Percentiles rank a stretch among this genome's conserved stretches.
phyloP scores from a whole-genome alignment of 1,284 basidiomycete species.

The Heliocybe sulcata region DNA sequence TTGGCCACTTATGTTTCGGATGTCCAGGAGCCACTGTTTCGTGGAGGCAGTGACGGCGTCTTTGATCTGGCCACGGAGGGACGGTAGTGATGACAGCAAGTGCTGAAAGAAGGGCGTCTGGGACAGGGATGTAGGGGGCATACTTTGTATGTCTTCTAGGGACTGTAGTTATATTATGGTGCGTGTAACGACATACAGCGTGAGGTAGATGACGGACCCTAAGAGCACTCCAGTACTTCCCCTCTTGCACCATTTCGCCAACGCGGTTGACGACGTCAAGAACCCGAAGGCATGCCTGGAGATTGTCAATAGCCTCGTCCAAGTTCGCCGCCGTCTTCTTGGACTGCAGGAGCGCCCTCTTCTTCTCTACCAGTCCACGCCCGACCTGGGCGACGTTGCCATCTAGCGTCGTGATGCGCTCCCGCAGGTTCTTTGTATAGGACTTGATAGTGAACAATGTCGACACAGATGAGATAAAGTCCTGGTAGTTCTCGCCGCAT shows the following conservation, averaged over 20 bases:
- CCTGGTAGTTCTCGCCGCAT: conserved; percentile 95
- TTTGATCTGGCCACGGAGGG: conserved; percentile 83
- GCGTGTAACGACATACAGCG: conserved; percentile 12
- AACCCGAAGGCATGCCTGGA: conserved; percentile 89
- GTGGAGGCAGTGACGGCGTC: conserved; percentile 91
- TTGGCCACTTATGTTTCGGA: conserved; percentile 81
- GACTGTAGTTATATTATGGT: conserved; percentile 47
- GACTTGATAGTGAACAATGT: conserved; percentile 93
- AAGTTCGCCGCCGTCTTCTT: conserved; percentile 91
- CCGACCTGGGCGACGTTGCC: conserved; percentile 74
- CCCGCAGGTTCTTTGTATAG: conserved; percentile 76
- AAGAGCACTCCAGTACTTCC: conserved; percentile 95
- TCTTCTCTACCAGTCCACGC: conserved; percentile 84
- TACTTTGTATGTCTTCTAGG: conserved; percentile 87
- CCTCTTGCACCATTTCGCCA: conserved; percentile 85
- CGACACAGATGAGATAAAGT: conserved; percentile 94
- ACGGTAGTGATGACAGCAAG: conserved; percentile 87
- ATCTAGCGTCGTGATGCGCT: conserved; percentile 70
- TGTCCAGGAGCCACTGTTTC: conserved; percentile 97
- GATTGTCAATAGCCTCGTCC: conserved; percentile 92
- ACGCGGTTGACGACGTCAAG: conserved; percentile 95
- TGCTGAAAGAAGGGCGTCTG: conserved; percentile 93
- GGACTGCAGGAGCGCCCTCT: conserved; percentile 81
- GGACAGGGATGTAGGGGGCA: conserved; percentile 85
- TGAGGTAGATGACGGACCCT: conserved; percentile 59